Conservation (phyloP, 208 protist species). For the Trypanosoma brucei region DNA sequence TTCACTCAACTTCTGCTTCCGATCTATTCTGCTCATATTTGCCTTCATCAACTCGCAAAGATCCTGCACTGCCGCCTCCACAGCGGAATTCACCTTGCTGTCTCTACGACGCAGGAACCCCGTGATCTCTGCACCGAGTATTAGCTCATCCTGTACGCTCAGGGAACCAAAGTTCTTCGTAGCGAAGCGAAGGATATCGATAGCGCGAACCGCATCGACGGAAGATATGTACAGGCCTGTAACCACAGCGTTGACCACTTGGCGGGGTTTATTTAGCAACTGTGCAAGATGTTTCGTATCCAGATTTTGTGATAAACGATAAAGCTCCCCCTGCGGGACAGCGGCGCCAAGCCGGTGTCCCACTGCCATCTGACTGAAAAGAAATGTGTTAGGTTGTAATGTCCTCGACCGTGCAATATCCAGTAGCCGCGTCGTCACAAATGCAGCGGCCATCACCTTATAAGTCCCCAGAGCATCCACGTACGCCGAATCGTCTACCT, state of each 20-base stretch:
- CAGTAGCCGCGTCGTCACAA: constrained; percentile 23
- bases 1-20: constrained; percentile 9
- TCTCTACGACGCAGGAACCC: constrained; percentile 12
- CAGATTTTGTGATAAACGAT: constrained; percentile 29
- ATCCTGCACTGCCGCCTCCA: background rate
- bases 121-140: constrained; percentile 33
- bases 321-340: background rate
- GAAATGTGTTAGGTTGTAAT: constrained; percentile 54
- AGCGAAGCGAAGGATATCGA: constrained; percentile 27
- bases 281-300: constrained; percentile 32
- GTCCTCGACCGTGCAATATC: constrained; percentile 31
- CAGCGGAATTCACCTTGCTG: background rate
- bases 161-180: constrained; percentile 35
- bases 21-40: background rate
- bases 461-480: constrained; percentile 1
- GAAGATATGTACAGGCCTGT: constrained; percentile 26
- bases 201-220: constrained; percentile 6
- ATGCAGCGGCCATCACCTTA: constrained; percentile 6
- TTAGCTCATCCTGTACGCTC: constrained; percentile 41
- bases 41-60: constrained; percentile 1
- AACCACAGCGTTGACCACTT: constrained; percentile 36
- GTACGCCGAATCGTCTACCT: constrained; percentile 15
- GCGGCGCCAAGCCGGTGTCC: constrained; percentile 25
- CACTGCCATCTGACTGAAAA: constrained; percentile 45
- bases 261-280: constrained; percentile 33